phyloP scores from a whole-genome alignment of 768 basidiomycete genomes.

The Sistotremastrum suecicum region DNA sequence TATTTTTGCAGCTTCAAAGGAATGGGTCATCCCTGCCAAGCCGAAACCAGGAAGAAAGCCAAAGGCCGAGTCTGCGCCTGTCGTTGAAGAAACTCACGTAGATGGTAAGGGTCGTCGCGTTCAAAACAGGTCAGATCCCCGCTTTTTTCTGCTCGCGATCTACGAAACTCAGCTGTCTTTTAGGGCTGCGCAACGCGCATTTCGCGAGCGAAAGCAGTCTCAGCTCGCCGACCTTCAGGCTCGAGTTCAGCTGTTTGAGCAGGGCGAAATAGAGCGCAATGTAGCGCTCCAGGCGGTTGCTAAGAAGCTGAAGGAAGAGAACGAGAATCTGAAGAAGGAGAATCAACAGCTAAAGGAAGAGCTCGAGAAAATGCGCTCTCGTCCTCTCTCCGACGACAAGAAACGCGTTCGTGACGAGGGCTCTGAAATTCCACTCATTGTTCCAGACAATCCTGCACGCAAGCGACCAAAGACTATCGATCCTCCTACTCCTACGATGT shows the following conservation, averaged over 20 bases:
- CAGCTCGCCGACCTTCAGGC: conserved; percentile 82
- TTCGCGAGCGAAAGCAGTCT: conserved; percentile 79
- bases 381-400: conserved; percentile 25
- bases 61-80: conserved; percentile 44
- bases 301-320: conserved; percentile 78
- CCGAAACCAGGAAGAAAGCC: conserved; percentile 83
- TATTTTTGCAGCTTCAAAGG: conserved; percentile 55
- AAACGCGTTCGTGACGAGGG: conserved; percentile 49
- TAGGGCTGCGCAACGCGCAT: conserved; percentile 81
- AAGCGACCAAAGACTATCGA: conserved; percentile 9
- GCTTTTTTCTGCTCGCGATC: conserved; percentile 2
- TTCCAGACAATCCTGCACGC: conserved; percentile 5
- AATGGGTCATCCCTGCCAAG: conserved; percentile 79
- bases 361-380: conserved; percentile 25
- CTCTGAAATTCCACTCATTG: conserved; percentile 17
- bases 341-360: conserved; percentile 42
- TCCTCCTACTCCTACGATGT: conserved; percentile 2
- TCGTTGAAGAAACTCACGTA: conserved; percentile 25
- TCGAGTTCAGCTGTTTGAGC: conserved; percentile 71
- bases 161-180: conserved; percentile 1
- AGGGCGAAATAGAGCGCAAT: conserved; percentile 82
- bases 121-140: conserved; percentile 49
- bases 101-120: conserved; percentile 55
- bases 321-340: conserved; percentile 57
- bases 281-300: conserved; percentile 73